Conservation (phyloP, 306 rosid genomes). For the Cucurbita moschata region DNA sequence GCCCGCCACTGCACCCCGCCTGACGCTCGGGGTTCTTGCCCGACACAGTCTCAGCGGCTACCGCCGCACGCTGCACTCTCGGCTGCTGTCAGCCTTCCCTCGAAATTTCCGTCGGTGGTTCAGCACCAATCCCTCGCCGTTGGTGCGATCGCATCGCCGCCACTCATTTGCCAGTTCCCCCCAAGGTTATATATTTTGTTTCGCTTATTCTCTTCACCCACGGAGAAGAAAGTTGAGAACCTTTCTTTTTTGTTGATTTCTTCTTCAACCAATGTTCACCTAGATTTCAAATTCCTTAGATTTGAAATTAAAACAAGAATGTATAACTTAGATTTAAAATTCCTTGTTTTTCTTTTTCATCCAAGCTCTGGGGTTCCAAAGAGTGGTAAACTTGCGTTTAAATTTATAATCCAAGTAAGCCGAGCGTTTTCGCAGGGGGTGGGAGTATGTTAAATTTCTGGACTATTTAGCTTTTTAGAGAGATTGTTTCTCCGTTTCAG, state of each 20-base stretch:
- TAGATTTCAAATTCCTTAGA: not conserved
- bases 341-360: too few species aligned
- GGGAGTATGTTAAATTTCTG: too few species aligned
- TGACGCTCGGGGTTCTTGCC: too few species aligned
- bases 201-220: not conserved
- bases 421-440: too few species aligned
- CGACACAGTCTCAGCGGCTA: too few species aligned
- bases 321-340: not conserved
- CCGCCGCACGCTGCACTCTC: too few species aligned
- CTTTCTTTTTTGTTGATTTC: not conserved
- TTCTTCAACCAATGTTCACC: not conserved
- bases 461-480: not conserved
- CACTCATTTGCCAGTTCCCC: not conserved
- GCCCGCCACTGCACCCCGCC: too few species aligned
- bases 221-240: not conserved
- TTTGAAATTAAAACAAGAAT: too few species aligned
- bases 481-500: not conserved
- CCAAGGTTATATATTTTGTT: not conserved
- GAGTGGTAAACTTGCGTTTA: too few species aligned
- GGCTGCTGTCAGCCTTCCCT: too few species aligned
- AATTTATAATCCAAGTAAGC: too few species aligned
- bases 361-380: too few species aligned
- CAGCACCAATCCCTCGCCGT: not conserved
- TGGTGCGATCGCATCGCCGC: not conserved
- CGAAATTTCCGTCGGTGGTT: not conserved